Base-by-base conservation (phyloP, 768 basidiomycete species). In the Russula compacta region DNA sequence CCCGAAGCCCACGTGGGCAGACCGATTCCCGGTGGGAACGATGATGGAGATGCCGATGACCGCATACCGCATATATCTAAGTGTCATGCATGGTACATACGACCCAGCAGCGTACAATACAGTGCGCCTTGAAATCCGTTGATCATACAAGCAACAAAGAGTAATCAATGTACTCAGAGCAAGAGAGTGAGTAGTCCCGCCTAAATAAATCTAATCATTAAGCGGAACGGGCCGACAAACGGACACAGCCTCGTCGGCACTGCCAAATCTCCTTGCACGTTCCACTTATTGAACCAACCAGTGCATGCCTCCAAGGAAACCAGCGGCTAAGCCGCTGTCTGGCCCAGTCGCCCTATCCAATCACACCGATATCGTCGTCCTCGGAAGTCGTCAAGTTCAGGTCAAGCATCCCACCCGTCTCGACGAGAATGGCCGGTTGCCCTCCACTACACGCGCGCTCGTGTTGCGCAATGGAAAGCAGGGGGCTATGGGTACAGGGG, bases 401-500 rank as follows among this genome's bases (percentile, higher is more conserved):
- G 67, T 60, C 6, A 71, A 66, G 51, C 64, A 70, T 35, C 55
- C 72, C 51, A 68, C 64, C 9, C 79, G 79, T 63, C 78, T 79
- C 55, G 76, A 81, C 54, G 77, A 76, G 67, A 72, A 81, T 63
- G 78, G 79, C 38, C 73, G 79, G 58, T 78, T 77, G 64, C 86
- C 85, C 0, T 82, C 84, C 1, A 89, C 89, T 0, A 76, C 80
- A n/a, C 83, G 85, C 46, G 89, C 89, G 32, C 78, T 91, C 56
- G 71, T 89, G 58, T 72, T 91, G 64, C 81, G 89, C 64, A 86
- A 89, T 67, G 86, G 85, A 44, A 90, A 89, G 68, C 73, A 85
- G 72, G 89, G 87, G 12, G 77, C 86, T 33, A 78, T 78, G 56
- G 88, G 89, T 44, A 82, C 83, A 6, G 87, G 87, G 17, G 87